phyloP scores from a whole-genome alignment of 1,284 basidiomycete genomes.

The Tetrapyrgos nigripes region DNA sequence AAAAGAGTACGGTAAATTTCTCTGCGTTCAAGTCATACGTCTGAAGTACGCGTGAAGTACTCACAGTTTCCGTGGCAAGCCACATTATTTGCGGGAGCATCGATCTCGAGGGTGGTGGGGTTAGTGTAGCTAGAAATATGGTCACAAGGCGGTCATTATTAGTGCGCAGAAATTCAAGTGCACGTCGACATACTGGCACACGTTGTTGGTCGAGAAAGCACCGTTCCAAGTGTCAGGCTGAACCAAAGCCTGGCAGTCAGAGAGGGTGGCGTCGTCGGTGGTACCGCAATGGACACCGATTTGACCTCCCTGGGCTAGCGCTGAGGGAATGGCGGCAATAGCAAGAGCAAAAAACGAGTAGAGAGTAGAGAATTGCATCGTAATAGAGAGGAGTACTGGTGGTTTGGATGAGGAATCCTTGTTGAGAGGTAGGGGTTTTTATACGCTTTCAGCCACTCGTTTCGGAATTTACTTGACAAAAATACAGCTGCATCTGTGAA shows the following conservation, averaged over 20 bases:
- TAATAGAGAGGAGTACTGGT: background rate
- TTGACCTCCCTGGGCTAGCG: background rate
- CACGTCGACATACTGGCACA: background rate
- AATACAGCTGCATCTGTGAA: too few relatives aligned
- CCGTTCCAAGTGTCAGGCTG: background rate
- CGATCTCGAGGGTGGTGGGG: background rate
- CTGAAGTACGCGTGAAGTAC: too few relatives aligned
- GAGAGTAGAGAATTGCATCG: background rate
- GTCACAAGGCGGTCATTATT: too few relatives aligned
- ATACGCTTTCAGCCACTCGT: too few relatives aligned
- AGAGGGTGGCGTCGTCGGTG: background rate
- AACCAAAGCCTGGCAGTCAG: background rate
- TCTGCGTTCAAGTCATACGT: too few relatives aligned
- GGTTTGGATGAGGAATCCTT: too few relatives aligned
- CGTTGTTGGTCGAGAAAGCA: background rate
- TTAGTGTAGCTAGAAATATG: background rate
- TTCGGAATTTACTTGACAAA: too few relatives aligned
- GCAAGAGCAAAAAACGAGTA: background rate
- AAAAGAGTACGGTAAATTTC: too few relatives aligned
- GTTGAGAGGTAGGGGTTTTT: too few relatives aligned
- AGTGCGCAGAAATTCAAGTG: too few relatives aligned
- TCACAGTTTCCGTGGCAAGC: slow-evolving; percentile 2
- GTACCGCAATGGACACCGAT: background rate
- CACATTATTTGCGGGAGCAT: background rate
- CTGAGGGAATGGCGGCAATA: background rate